Base-by-base conservation (phyloP, 2,329 filamentous ascomycete species). In the Coleophoma eucalyptorum region DNA sequence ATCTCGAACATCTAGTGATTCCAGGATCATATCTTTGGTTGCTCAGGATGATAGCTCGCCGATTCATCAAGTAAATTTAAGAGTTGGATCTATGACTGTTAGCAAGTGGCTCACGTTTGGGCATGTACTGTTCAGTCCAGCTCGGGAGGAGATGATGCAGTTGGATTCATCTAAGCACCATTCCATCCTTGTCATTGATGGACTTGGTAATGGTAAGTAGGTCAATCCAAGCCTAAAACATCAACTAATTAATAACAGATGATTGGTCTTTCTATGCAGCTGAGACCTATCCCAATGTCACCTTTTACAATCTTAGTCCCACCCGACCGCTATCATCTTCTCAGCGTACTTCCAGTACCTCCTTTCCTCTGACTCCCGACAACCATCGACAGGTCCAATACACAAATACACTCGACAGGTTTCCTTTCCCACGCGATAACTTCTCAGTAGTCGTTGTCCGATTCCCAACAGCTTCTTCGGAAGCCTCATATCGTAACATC, bases 241-340 rank as follows among this genome's bases (percentile, higher is more conserved):
- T 43, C 32, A 49, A 32, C 56, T 56, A 58, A 59, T 43, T 46
- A 8, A 34, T 20, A 43, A 48, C 47, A 67, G 84, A 87, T 58
- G 89, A 94, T 63, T 94, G 89, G 89, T 92, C 89, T 0, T 92
- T 90, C 66, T 93, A 91, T 59, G 88, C 88, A 18, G 87, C 89
- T 6, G 83, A 92, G 63, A 90, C 87, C 1, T 93, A 93, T 57
- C 86, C 87, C 0, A 76, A 77, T 1, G 86, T 86, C 0, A 86
- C 82, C 2, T 86, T 94, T 55, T 93, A 89, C 72, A 90, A 92
- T 63, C 75, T 93, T 20, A 85, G 82, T 0, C 82, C 83, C 7
- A 64, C 61, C 2, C 56, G 52, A 72, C 79, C 26, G 73, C 77
- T 37, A 77, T 72, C 73, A 0, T 61, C 69, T n/a, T 74, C 77